These are phyloP conservation scores for Vanrija sp. DNA, from an alignment of 1,284 basidiomycete species.

Conservation along the genomic window DNA sequence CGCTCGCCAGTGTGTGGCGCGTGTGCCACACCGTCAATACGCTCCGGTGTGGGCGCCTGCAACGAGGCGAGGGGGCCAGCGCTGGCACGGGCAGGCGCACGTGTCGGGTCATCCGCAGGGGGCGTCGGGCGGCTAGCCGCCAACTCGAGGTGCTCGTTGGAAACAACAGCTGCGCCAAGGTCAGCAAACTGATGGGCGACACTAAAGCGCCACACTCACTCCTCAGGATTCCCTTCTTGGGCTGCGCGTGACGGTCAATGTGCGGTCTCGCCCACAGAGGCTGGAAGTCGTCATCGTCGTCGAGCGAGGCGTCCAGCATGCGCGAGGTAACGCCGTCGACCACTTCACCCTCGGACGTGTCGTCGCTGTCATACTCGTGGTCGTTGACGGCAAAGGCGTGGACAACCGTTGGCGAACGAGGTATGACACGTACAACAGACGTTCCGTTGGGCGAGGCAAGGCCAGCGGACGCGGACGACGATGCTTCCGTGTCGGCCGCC, in stretches of 20 bases:
- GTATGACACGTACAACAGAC: not conserved
- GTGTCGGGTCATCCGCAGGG: conserved; percentile 50
- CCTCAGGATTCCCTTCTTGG: conserved; percentile 84
- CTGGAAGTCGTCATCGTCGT: conserved; percentile 54
- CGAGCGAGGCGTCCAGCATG: conserved; percentile 2
- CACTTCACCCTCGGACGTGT: conserved; percentile 47
- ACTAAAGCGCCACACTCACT: conserved; percentile 54
- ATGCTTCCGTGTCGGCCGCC: not conserved
- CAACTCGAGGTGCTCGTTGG: conserved; percentile 33
- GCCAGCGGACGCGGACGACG: conserved; percentile 2
- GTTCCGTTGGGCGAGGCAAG: not conserved
- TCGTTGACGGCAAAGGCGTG: conserved; percentile 52
- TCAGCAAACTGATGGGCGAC: conserved; percentile 18
- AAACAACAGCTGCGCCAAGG: conserved; percentile 47
- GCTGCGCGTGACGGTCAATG: conserved; percentile 61
- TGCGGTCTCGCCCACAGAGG: conserved; percentile 60
- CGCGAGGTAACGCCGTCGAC: conserved; percentile 57
- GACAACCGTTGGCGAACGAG: conserved; percentile 27
- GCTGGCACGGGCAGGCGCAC: conserved; percentile 52
- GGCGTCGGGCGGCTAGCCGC: conserved; percentile 58
- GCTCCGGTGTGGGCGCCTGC: conserved; percentile 73
- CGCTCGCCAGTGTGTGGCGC: conserved; percentile 45
- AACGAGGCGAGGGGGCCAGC: conserved; percentile 65
- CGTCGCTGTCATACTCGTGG: conserved; percentile 60
- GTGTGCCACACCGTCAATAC: conserved; percentile 75